Percentiles rank a stretch among this genome's conserved stretches.
These are phyloP conservation scores for Boletus sp. DNA, from an alignment of 1,284 basidiomycete species.

Conservation along the genomic window DNA sequence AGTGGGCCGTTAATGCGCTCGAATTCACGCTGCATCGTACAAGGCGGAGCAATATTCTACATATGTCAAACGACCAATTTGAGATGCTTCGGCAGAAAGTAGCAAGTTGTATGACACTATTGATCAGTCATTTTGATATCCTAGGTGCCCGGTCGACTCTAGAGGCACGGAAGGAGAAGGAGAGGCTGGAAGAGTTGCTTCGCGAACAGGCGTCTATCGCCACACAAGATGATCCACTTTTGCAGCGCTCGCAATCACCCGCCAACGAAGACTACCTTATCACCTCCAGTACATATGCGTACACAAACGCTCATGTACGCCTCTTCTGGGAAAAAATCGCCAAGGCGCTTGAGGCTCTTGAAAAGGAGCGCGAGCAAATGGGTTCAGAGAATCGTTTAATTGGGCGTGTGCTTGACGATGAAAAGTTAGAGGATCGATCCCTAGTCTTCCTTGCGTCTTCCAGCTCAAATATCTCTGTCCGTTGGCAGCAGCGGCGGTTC, in stretches of 20 bases:
- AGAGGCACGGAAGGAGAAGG: slow-evolving; percentile 87
- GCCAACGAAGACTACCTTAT: slow-evolving; percentile 37
- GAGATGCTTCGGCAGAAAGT: slow-evolving; percentile 88
- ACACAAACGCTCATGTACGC: slow-evolving; percentile 62
- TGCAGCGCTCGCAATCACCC: slow-evolving; percentile 34
- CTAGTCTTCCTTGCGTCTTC: slow-evolving; percentile 90
- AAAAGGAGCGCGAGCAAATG: slow-evolving; percentile 55
- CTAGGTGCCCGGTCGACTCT: slow-evolving; percentile 86
- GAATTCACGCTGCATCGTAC: slow-evolving; percentile 93
- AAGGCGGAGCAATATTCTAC: slow-evolving; percentile 86
- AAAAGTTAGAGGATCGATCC: slow-evolving; percentile 87
- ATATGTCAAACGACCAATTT: slow-evolving; percentile 86
- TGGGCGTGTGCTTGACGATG: slow-evolving; percentile 88
- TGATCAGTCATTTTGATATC: slow-evolving; percentile 98
- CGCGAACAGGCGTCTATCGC: slow-evolving; percentile 55
- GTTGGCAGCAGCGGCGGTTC: slow-evolving; percentile 98
- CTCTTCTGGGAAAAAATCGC: slow-evolving; percentile 71
- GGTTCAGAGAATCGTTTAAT: slow-evolving; percentile 70
- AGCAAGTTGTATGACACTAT: slow-evolving; percentile 91
- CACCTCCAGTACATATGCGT: slow-evolving; percentile 38
- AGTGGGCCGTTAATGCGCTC: slow-evolving; percentile 96
- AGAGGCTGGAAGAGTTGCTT: slow-evolving; percentile 72
- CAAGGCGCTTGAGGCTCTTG: slow-evolving; percentile 59
- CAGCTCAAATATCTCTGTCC: slow-evolving; percentile 91
- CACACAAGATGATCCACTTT: slow-evolving; percentile 49